Evolutionary conservation across 2,329 filamentous ascomycete genomes (phyloP), one percentile per base, ranked within the genome.

Genomic region (Tympanopsis confertula): DNA sequence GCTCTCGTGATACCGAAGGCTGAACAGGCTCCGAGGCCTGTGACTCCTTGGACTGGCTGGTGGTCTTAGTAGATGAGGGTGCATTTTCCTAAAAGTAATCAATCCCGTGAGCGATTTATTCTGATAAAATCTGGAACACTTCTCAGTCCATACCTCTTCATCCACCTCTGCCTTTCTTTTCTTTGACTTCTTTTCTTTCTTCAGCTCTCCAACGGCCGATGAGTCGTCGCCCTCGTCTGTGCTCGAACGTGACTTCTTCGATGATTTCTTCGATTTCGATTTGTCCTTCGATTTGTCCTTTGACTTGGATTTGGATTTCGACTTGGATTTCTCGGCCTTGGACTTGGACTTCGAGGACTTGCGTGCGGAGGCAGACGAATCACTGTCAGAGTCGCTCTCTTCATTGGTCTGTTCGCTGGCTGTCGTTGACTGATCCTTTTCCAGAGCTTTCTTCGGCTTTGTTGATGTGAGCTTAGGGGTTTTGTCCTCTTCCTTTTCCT

Each of bases 401-500:
- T 38, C 39, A 14, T 44, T 36, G 29, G 48, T 46, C 24, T 47
- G 44, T 19, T n/a, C 14, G 17, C 30, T 24, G 19, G 10, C 33
- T 18, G 32, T 28, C 12, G 41, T 40, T 28, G 43, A 42, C 35
- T 47, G 53, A 19, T 42, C 39, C 14, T 42, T 47, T 22, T 44
- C 44, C 32, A 39, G 46, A 33, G 45, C 43, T 5, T 50, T 49
- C 22, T 45, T 49, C 12, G 46, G 43, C 38, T 38, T 53, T 51
- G 26, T 45, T 40, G 12, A 43, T 45, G 17, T 47, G 42, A 28
- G 42, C 44, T 55, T 58, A 37, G 49, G 52, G 40, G 14, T 55
- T 54, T 39, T 58, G 56, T 38, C 64, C 47, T 69, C 61, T 36
- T 74, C 66, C 48, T 74, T 65, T 43, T 76, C 69, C 22, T 71